Evolutionary conservation across 2,329 filamentous ascomycete genomes (phyloP).

Genomic region (Fusarium coicis): DNA sequence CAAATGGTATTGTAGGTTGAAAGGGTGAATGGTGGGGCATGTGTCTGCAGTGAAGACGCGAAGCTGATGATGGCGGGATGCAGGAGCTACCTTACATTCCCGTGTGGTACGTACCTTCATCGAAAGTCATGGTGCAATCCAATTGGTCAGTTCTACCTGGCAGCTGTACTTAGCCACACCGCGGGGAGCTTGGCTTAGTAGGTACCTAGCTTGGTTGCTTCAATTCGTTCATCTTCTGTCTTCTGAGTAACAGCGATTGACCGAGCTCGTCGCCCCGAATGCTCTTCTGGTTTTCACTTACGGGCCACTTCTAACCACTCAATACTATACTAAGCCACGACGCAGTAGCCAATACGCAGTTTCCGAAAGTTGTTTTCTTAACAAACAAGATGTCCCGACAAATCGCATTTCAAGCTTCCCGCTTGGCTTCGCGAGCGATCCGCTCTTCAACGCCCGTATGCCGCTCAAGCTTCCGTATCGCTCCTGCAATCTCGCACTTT

Average conservation of each 20-base stretch:
- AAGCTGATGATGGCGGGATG: conserved; percentile 34
- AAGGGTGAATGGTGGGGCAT: conserved; percentile 38
- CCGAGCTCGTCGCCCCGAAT: neutral
- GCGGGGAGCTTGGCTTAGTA: conserved; percentile 18
- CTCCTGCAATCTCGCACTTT: conserved; percentile 2
- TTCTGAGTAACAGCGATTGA: conserved; percentile 19
- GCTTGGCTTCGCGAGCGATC: conserved; percentile 50
- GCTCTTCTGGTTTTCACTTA: neutral
- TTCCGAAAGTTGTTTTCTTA: neutral
- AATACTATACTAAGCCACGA: neutral
- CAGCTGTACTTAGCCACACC: conserved; percentile 18
- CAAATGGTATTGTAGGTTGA: conserved; percentile 7
- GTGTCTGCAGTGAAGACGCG: conserved; percentile 4
- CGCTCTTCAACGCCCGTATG: conserved; percentile 38
- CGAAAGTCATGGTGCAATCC: conserved; percentile 18
- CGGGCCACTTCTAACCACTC: neutral
- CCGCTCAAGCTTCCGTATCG: conserved; percentile 38
- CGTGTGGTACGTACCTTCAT: conserved; percentile 33
- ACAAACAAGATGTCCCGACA: conserved; percentile 47
- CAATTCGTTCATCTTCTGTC: conserved; percentile 9
- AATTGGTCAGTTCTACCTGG: conserved; percentile 24
- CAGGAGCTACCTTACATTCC: neutral
- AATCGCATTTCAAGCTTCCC: conserved; percentile 52
- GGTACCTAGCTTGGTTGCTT: conserved; percentile 25
- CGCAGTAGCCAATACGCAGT: neutral